Conservation (phyloP, 495 filamentous ascomycete genomes). For the Neurospora africana region DNA sequence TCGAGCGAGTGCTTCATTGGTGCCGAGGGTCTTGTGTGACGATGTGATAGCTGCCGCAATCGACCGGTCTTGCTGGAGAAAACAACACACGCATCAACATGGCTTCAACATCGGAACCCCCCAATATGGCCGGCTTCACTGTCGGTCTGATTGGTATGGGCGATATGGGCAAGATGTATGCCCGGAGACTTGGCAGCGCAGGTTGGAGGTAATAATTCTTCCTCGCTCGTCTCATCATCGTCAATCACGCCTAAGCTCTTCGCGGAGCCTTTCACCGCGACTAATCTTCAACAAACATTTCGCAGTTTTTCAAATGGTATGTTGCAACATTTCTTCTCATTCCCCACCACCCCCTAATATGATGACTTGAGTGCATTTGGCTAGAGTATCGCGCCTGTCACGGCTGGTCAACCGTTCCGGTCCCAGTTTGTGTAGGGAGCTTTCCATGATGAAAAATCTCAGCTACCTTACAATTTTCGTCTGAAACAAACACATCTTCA, state of each 20-base stretch:
- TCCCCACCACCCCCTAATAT: slow-evolving; percentile 34
- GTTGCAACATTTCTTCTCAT: neutral
- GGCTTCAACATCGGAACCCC: slow-evolving; percentile 8
- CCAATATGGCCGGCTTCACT: slow-evolving; percentile 50
- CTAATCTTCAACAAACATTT: slow-evolving; percentile 12
- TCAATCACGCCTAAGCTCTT: neutral
- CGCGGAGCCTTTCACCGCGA: neutral
- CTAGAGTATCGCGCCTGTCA: slow-evolving; percentile 72
- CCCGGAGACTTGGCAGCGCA: slow-evolving; percentile 69
- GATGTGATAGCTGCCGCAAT: neutral
- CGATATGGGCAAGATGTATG: slow-evolving; percentile 99
- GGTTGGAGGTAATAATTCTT: slow-evolving; percentile 77
- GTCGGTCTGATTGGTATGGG: slow-evolving; percentile 98
- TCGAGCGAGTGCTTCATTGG: neutral
- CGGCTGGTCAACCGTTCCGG: slow-evolving; percentile 30
- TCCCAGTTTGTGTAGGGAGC: slow-evolving; percentile 18
- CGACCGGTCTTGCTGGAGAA: neutral
- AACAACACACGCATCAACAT: slow-evolving; percentile 2
- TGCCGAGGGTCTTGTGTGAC: neutral
- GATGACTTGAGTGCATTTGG: slow-evolving; percentile 99
- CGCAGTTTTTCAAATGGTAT: slow-evolving; percentile 14
- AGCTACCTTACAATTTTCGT: slow-evolving; percentile 90
- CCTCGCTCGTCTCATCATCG: slow-evolving; percentile 5
- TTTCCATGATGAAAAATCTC: slow-evolving; percentile 94
- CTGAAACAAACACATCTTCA: slow-evolving; percentile 45